phyloP scores from a whole-genome alignment of 371 early-diverging fungal species.

The Zopfochytrium polystomum region DNA sequence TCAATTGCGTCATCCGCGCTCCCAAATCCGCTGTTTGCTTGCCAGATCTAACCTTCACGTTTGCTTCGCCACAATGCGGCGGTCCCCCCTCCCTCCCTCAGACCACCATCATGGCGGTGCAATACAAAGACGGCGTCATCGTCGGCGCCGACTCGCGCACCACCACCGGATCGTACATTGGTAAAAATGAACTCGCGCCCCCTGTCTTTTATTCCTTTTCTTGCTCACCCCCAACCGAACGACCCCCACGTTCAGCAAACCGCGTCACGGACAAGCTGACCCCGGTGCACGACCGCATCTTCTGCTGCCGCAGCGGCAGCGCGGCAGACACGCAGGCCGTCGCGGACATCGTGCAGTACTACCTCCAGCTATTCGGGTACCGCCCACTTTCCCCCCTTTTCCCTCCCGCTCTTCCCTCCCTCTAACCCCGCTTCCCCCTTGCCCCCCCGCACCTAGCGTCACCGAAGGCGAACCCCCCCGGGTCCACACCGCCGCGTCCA shows the following conservation, averaged over 20 bases:
- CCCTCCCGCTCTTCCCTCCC: background rate
- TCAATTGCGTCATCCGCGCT: too few species aligned
- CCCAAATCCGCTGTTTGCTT: too few species aligned
- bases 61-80: background rate
- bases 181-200: slow-evolving; percentile 20
- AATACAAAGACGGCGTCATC: slow-evolving; percentile 93
- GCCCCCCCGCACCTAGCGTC: slow-evolving; percentile 49
- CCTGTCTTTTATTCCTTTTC: background rate
- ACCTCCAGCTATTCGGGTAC: slow-evolving; percentile 87
- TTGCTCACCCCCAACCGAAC: background rate
- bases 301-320: slow-evolving; percentile 96
- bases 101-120: slow-evolving; percentile 99
- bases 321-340: slow-evolving; percentile 99
- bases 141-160: slow-evolving; percentile 99
- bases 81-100: slow-evolving; percentile 26
- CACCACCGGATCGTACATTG: slow-evolving; percentile 95
- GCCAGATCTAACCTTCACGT: background rate
- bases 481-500: slow-evolving; percentile 86
- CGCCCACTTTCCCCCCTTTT: background rate
- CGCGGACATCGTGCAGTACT: slow-evolving; percentile 91
- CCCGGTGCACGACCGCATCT: too few species aligned
- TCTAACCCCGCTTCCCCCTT: background rate
- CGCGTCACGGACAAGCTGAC: slow-evolving; percentile 99
- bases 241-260: slow-evolving; percentile 55
- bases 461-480: slow-evolving; percentile 83